A percentile compares a stretch with the other conserved stretches of the same genome.
Conservation (phyloP, 2,329 filamentous ascomycete genomes). For the Cladosporium phlei region DNA sequence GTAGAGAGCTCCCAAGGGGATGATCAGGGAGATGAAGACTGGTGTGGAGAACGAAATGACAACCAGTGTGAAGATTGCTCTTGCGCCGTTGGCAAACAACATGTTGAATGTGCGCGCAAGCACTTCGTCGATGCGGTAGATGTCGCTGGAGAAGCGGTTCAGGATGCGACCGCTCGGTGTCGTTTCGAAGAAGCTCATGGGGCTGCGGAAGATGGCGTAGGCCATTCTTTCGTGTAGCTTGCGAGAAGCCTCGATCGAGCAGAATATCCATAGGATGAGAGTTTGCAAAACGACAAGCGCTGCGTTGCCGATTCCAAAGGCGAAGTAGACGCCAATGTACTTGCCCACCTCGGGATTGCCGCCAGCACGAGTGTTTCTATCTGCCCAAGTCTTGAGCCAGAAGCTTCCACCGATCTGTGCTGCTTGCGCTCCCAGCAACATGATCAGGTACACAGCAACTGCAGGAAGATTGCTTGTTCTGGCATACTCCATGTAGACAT, state of each 20-base stretch:
- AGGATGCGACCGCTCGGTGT: constrained; percentile 94
- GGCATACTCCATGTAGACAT: constrained; percentile 89
- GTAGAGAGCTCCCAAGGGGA: constrained; percentile 78
- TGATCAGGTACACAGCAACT: constrained; percentile 71
- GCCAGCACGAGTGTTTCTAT: constrained; percentile 64
- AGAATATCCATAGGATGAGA: constrained; percentile 97
- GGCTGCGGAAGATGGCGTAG: constrained; percentile 91
- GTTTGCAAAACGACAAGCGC: constrained; percentile 85
- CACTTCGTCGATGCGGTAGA: constrained; percentile 83
- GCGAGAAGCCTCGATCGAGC: constrained; percentile 94
- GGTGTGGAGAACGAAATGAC: constrained; percentile 82
- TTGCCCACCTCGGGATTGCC: constrained; percentile 74
- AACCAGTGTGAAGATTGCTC: constrained; percentile 70
- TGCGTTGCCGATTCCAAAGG: constrained; percentile 82
- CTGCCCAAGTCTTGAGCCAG: constrained; percentile 93
- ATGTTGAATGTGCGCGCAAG: constrained; percentile 97
- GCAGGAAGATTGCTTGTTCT: constrained; percentile 87
- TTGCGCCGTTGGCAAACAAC: constrained; percentile 49
- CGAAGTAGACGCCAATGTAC: constrained; percentile 94
- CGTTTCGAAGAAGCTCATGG: constrained; percentile 98
- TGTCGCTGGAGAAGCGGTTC: constrained; percentile 87
- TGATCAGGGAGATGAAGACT: constrained; percentile 70
- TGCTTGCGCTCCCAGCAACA: constrained; percentile 74
- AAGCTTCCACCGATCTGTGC: constrained; percentile 77
- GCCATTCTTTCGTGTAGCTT: constrained; percentile 98